These are phyloP conservation scores for Acanthamoeba comandoni DNA, from an alignment of 208 protist species.

Conservation along the genomic window DNA sequence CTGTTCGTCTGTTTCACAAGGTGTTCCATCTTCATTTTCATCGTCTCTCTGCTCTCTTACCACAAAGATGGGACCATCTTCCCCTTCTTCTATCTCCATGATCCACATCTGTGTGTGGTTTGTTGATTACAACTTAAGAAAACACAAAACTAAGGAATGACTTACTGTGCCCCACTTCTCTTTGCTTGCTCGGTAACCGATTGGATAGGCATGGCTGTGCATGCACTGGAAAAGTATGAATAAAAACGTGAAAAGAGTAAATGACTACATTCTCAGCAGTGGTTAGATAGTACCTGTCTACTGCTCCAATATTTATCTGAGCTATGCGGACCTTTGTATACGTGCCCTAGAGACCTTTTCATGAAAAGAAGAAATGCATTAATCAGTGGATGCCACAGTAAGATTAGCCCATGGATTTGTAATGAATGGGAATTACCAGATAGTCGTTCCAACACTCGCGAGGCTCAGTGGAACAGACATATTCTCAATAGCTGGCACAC, in stretches of 20 bases:
- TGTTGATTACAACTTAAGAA: neutral
- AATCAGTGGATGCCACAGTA: neutral
- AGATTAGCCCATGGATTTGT: too few species aligned
- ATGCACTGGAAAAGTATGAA: conserved; percentile 26
- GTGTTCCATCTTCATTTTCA: conserved; percentile 47
- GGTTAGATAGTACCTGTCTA: conserved; percentile 11
- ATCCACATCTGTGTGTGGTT: conserved; percentile 21
- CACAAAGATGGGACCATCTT: conserved; percentile 38
- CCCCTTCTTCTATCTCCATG: conserved; percentile 66
- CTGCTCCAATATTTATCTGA: conserved; percentile 63
- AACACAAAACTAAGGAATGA: neutral
- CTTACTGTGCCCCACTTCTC: conserved; percentile 45
- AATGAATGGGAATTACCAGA: too few species aligned
- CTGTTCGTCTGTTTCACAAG: neutral
- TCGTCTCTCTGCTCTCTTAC: conserved; percentile 33
- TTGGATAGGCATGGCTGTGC: conserved; percentile 57
- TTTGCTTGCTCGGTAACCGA: conserved; percentile 34
- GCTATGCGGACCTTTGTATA: conserved; percentile 12
- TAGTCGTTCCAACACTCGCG: conserved; percentile 29
- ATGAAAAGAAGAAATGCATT: neutral
- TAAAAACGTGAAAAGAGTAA: neutral
- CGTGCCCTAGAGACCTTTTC: conserved; percentile 41
- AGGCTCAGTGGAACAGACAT: conserved; percentile 37
- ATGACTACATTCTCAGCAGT: neutral
- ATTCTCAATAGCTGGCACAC: conserved; percentile 41